These are phyloP conservation scores for Pelargonium myrrhifolium DNA, from an alignment of 441 rosid species.

Conservation along the genomic window DNA sequence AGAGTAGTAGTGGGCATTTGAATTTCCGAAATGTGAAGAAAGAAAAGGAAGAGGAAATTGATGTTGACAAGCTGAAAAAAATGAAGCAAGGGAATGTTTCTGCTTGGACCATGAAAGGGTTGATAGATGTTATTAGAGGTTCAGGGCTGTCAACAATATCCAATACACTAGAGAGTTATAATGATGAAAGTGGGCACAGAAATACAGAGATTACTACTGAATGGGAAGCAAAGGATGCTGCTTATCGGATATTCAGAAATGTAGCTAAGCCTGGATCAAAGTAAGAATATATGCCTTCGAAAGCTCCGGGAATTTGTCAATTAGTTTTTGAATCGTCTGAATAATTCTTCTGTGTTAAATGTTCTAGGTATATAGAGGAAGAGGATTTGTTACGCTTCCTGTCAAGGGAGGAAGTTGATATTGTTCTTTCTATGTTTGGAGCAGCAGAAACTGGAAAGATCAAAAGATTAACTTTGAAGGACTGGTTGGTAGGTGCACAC, in stretches of 20 bases:
- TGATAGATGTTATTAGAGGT: conserved; percentile 67
- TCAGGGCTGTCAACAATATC: conserved; percentile 73
- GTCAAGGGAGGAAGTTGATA: conserved; percentile 78
- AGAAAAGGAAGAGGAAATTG: conserved; percentile 51
- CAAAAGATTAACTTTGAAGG: conserved; percentile 44
- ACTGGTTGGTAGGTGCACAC: conserved; percentile 61
- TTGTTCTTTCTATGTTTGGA: conserved; percentile 55
- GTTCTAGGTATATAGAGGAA: conserved; percentile 55
- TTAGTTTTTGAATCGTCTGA: background rate
- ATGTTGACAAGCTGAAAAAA: conserved; percentile 63
- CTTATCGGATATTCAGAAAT: conserved; percentile 49
- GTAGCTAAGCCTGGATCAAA: conserved; percentile 32
- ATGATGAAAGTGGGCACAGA: conserved; percentile 24
- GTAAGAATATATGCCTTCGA: conserved; percentile 31
- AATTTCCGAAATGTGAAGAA: conserved; percentile 45
- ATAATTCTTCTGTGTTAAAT: background rate
- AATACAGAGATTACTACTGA: conserved; percentile 73
- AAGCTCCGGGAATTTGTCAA: background rate
- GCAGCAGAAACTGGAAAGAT: conserved; percentile 46
- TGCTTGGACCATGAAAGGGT: conserved; percentile 79
- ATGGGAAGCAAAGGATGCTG: conserved; percentile 75
- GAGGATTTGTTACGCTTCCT: conserved; percentile 63
- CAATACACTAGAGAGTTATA: conserved; percentile 39
- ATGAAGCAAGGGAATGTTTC: conserved; percentile 81
- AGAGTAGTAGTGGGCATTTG: conserved; percentile 36